phyloP scores from a whole-genome alignment of 345 rosid genomes.

The Eutrema heterophyllum region DNA sequence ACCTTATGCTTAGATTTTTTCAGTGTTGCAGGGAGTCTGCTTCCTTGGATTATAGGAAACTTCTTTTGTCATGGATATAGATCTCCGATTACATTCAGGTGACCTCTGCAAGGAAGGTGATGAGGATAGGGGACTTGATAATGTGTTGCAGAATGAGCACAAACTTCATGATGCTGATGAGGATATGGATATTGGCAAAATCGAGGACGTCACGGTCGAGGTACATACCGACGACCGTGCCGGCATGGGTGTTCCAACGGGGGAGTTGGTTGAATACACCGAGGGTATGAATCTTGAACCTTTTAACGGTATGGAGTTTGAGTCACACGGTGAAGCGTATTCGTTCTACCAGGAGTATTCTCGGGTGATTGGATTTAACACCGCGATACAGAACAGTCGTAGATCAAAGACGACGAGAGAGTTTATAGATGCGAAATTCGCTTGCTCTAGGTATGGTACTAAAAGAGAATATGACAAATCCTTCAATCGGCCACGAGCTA shows the following conservation, averaged over 20 bases:
- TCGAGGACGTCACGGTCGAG: conserved; percentile 35
- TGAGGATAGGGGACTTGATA: conserved; percentile 41
- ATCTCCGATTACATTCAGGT: conserved; percentile 67
- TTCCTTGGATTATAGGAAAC: background rate
- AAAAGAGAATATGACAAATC: conserved; percentile 61
- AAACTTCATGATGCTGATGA: conserved; percentile 39
- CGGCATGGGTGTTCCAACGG: conserved; percentile 29
- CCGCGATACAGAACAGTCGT: conserved; percentile 67
- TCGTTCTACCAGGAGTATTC: conserved; percentile 74
- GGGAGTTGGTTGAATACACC: conserved; percentile 31
- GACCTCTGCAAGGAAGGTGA: conserved; percentile 52
- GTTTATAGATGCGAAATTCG: conserved; percentile 74
- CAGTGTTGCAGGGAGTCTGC: background rate
- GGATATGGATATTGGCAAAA: conserved; percentile 36
- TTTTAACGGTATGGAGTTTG: conserved; percentile 59
- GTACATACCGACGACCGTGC: conserved; percentile 33
- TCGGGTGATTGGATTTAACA: conserved; percentile 57
- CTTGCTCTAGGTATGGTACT: conserved; percentile 70
- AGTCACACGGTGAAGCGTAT: conserved; percentile 64
- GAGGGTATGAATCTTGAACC: conserved; percentile 55
- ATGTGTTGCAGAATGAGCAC: conserved; percentile 38
- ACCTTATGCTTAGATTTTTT: background rate
- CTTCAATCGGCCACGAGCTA: conserved; percentile 49
- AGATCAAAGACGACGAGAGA: conserved; percentile 60
- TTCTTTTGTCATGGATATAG: conserved; percentile 47